phyloP scores from a whole-genome alignment of 305 asterid genomes.

The Fraxinus xanthoxyloides region DNA sequence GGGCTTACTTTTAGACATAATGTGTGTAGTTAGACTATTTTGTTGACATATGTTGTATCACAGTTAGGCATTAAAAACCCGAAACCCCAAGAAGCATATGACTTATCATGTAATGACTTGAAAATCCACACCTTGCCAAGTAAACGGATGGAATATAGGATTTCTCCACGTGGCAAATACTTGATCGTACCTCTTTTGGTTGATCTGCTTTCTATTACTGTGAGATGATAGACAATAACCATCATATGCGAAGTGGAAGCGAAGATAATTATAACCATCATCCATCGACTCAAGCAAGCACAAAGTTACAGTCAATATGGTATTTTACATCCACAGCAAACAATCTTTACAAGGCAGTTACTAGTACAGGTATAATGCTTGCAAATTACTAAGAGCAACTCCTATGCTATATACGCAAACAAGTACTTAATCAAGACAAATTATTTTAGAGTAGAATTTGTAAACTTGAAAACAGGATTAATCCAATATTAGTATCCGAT shows the following conservation, averaged over 20 bases:
- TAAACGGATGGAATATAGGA: background rate
- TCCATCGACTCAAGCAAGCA: background rate
- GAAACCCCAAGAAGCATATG: background rate
- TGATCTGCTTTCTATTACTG: background rate
- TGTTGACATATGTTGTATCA: background rate
- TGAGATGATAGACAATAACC: background rate
- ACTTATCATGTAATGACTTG: background rate
- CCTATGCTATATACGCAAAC: background rate
- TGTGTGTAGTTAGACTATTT: background rate
- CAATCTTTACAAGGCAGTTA: background rate
- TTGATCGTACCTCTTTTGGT: background rate
- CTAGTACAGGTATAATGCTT: background rate
- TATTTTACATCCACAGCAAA: background rate
- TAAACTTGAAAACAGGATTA: slow-evolving; percentile 6
- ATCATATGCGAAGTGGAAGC: background rate
- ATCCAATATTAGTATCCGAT: background rate
- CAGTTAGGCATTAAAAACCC: background rate
- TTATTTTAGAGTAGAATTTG: background rate
- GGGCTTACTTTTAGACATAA: background rate
- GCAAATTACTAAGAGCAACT: background rate
- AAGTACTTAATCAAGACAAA: background rate
- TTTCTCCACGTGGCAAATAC: background rate
- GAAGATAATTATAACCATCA: background rate
- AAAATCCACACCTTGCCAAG: background rate
- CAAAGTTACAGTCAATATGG: background rate